Conservation (phyloP, 345 rosid species). For the Pugionium dolabratum region DNA sequence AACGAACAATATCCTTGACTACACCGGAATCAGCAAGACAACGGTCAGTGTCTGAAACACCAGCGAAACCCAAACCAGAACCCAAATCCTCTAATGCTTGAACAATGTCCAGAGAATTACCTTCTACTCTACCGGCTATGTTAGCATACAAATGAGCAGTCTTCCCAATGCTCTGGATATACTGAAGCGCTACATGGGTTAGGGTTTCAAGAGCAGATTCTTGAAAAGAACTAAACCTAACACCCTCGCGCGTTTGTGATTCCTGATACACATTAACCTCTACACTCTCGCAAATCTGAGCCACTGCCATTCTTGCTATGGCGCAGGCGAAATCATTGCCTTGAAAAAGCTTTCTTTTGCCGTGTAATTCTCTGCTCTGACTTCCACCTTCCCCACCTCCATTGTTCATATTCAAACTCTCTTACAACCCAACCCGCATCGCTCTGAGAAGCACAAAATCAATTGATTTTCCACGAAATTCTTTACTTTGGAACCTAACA, state of each 20-base stretch:
- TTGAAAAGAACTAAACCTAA: conserved; percentile 75
- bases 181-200: conserved; percentile 56
- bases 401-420: conserved; percentile 83
- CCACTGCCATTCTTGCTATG: conserved; percentile 62
- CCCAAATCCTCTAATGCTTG: conserved; percentile 76
- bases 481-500: conserved; percentile 15
- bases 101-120: conserved; percentile 62
- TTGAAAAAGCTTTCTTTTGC: conserved; percentile 45
- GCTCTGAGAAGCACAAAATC: conserved; percentile 27
- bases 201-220: conserved; percentile 71
- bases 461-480: conserved; percentile 10
- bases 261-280: conserved; percentile 75
- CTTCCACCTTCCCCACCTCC: conserved; percentile 68
- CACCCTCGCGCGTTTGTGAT: conserved; percentile 62
- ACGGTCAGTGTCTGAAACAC: conserved; percentile 56
- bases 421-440: conserved; percentile 54
- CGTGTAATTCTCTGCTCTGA: conserved; percentile 39
- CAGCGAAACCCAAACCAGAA: conserved; percentile 57
- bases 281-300: conserved; percentile 69
- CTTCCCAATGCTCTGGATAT: conserved; percentile 61
- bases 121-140: conserved; percentile 63
- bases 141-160: conserved; percentile 56
- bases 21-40: conserved; percentile 67
- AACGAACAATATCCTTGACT: conserved; percentile 62
- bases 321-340: conserved; percentile 55